Percentiles rank a stretch among this genome's conserved stretches.
Evolutionary conservation across 306 rosid species (phyloP).

Genomic region (Castanospermum australe): DNA sequence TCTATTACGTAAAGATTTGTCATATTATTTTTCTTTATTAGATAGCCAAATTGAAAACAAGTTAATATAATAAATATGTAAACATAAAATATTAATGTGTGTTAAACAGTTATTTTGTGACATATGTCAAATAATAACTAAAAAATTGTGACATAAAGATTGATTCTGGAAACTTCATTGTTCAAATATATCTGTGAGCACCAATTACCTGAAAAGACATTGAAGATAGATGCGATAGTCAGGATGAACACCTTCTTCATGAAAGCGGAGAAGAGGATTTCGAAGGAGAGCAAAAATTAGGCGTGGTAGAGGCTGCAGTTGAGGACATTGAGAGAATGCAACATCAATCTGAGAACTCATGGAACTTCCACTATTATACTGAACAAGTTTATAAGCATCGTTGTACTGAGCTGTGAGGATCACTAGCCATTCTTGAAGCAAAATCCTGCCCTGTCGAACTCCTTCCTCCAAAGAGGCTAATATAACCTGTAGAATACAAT

Average conservation of each 20-base stretch:
- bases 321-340: slow-evolving; percentile 89
- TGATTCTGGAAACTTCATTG: slow-evolving; percentile 9
- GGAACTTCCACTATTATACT: slow-evolving; percentile 66
- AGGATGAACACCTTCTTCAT: slow-evolving; percentile 97
- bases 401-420: slow-evolving; percentile 92
- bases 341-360: slow-evolving; percentile 74
- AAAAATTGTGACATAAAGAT: too few relatives aligned
- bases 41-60: neutral
- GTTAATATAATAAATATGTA: neutral
- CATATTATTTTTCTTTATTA: neutral
- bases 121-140: too few relatives aligned
- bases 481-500: slow-evolving; percentile 62
- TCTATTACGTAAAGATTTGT: neutral
- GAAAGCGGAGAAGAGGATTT: slow-evolving; percentile 88
- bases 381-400: slow-evolving; percentile 70
- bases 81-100: neutral
- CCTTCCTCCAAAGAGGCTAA: slow-evolving; percentile 94
- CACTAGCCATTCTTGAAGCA: slow-evolving; percentile 99
- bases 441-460: slow-evolving; percentile 90
- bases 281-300: slow-evolving; percentile 89
- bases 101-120: neutral
- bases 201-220: slow-evolving; percentile 86
- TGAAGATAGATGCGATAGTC: slow-evolving; percentile 91
- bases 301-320: slow-evolving; percentile 83
- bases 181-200: slow-evolving; percentile 17